Conservation (phyloP, 2,329 filamentous ascomycete genomes). For the Trichoderma simmonsii region DNA sequence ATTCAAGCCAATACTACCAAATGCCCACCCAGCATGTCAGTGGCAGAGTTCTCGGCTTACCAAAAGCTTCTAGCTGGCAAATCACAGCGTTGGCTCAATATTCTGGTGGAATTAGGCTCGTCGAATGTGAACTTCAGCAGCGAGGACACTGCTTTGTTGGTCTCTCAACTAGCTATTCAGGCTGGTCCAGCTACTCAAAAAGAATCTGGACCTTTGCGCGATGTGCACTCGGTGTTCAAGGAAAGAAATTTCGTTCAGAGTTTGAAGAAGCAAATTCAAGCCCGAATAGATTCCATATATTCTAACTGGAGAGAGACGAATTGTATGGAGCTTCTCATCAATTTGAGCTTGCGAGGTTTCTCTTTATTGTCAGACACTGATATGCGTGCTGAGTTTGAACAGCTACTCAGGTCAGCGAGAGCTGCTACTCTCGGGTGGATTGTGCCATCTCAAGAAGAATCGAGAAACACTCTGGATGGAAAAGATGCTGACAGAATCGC, state of each 20-base stretch:
- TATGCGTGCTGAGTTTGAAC: slow-evolving; percentile 23
- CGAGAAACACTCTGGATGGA: slow-evolving; percentile 36
- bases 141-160: slow-evolving; percentile 42
- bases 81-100: slow-evolving; percentile 46
- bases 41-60: slow-evolving; percentile 53
- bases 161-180: slow-evolving; percentile 53
- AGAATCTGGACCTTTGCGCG: slow-evolving; percentile 34
- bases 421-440: slow-evolving; percentile 50
- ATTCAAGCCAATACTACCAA: slow-evolving; percentile 47
- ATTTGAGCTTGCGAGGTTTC: slow-evolving; percentile 43
- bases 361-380: neutral
- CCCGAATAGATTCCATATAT: slow-evolving; percentile 42
- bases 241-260: slow-evolving; percentile 48
- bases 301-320: slow-evolving; percentile 58
- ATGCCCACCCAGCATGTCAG: slow-evolving; percentile 45
- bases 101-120: slow-evolving; percentile 50
- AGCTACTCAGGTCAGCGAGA: slow-evolving; percentile 42
- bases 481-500: slow-evolving; percentile 33
- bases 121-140: slow-evolving; percentile 55
- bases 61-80: slow-evolving; percentile 47
- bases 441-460: slow-evolving; percentile 42
- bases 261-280: slow-evolving; percentile 46
- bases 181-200: slow-evolving; percentile 44
- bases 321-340: slow-evolving; percentile 57
- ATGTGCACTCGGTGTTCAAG: slow-evolving; percentile 47